These are phyloP conservation scores for Yueomyces sp. DNA, from an alignment of 805 yeast species.

Conservation along the genomic window DNA sequence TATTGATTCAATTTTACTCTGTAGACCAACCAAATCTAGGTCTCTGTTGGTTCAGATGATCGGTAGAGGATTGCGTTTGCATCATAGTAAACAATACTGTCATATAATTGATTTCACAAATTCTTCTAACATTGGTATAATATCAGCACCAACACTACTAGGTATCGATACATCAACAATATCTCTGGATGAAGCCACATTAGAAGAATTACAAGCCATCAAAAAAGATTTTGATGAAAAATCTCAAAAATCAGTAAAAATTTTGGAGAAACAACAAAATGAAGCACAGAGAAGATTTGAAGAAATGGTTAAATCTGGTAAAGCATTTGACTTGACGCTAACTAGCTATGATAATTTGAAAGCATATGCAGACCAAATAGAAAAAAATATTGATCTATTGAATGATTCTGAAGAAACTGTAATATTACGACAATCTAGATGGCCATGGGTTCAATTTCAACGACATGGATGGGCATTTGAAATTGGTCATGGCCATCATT, in stretches of 20 bases:
- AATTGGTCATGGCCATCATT: constrained; percentile 8
- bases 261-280: constrained; percentile 4
- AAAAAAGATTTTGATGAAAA: constrained; percentile 8
- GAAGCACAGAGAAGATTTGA: constrained; percentile 5
- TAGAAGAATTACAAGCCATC: constrained; percentile 21
- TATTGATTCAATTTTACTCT: constrained; percentile 65
- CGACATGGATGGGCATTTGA: constrained; percentile 22
- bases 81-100: constrained; percentile 49
- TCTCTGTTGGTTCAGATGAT: constrained; percentile 73
- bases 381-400: too few relatives aligned
- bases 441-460: constrained; percentile 25
- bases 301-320: constrained; percentile 5
- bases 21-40: constrained; percentile 69
- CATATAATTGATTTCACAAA: constrained; percentile 72
- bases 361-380: constrained; percentile 11
- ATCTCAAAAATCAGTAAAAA: constrained; percentile 4
- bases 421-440: constrained; percentile 10
- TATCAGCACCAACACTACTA: constrained; percentile 41
- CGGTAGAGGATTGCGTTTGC: constrained; percentile 72
- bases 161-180: constrained; percentile 13
- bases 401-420: too few relatives aligned
- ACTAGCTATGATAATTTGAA: constrained; percentile 29
- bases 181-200: constrained; percentile 17
- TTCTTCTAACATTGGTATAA: constrained; percentile 38
- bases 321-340: constrained; percentile 22